Evolutionary conservation across 192 early-diverging fungal genomes (phyloP).

Genomic region (Entomortierella lignicola): DNA sequence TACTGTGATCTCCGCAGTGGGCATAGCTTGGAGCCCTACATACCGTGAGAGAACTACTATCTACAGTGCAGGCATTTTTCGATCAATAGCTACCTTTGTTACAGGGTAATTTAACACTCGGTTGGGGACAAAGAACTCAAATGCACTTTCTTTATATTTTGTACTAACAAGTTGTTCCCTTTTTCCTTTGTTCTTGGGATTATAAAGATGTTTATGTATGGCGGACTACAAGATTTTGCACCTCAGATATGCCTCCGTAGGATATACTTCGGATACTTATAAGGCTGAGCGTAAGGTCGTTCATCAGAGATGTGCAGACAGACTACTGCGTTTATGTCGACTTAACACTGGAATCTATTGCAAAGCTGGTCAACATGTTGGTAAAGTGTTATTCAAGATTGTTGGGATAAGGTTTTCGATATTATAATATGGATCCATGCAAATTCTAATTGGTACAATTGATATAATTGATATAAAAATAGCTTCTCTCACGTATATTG

Average conservation of each 20-base stretch:
- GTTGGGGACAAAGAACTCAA: background rate
- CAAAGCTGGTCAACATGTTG: conserved; percentile 58
- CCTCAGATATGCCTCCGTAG: conserved; percentile 51
- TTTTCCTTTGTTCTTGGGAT: background rate
- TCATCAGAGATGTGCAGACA: conserved; percentile 59
- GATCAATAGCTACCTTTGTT: conserved; percentile 41
- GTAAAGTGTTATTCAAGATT: conserved; percentile 9
- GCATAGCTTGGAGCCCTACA: conserved; percentile 49
- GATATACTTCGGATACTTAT: conserved; percentile 59
- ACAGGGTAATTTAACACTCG: conserved; percentile 29
- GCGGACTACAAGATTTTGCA: conserved; percentile 64
- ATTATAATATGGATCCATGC: too few species aligned
- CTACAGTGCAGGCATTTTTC: conserved; percentile 41
- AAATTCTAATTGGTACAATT: too few species aligned
- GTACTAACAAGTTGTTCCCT: background rate
- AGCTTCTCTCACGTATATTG: conserved; percentile 58
- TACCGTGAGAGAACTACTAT: conserved; percentile 43
- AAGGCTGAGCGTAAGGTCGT: conserved; percentile 58
- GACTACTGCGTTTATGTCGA: conserved; percentile 57
- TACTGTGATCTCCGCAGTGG: conserved; percentile 35
- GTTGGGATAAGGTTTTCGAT: too few species aligned
- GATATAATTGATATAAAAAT: background rate
- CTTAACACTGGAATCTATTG: conserved; percentile 60
- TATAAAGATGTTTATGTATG: conserved; percentile 58
- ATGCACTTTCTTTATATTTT: too few species aligned